A percentile compares a stretch with the other conserved stretches of the same genome.
These are phyloP conservation scores for Coemansia sp. DNA, from an alignment of 192 early-diverging fungal species.

Conservation along the genomic window DNA sequence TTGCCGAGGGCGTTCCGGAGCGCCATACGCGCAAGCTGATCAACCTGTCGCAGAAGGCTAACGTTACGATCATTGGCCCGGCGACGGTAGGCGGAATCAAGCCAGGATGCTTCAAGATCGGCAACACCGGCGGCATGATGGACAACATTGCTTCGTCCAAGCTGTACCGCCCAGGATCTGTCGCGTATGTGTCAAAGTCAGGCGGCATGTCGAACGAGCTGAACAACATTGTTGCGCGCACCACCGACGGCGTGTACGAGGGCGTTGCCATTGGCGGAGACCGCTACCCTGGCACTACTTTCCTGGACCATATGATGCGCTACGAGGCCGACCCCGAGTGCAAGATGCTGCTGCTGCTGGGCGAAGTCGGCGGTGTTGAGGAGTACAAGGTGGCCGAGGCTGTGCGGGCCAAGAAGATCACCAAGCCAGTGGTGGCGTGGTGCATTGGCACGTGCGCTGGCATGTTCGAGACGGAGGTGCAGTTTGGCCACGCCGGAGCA, in stretches of 20 bases:
- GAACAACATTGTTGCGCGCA: conserved; percentile 98
- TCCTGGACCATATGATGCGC: conserved; percentile 96
- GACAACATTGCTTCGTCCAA: conserved; percentile 98
- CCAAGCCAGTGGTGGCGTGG: conserved; percentile 99
- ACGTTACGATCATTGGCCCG: conserved; percentile 91
- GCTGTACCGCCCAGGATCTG: conserved; percentile 93
- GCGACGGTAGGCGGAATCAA: conserved; percentile 99
- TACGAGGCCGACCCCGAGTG: conserved; percentile 89
- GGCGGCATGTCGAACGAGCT: conserved; percentile 99
- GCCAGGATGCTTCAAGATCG: conserved; percentile 99
- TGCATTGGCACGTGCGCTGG: conserved; percentile 99
- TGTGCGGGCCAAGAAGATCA: conserved; percentile 81
- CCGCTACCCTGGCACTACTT: conserved; percentile 96
- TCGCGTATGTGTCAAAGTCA: conserved; percentile 97
- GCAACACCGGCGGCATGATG: conserved; percentile 99
- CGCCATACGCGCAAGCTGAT: conserved; percentile 90
- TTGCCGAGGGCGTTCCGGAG: conserved; percentile 99
- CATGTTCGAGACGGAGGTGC: conserved; percentile 98
- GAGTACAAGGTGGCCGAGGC: conserved; percentile 95
- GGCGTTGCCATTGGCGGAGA: conserved; percentile 99
- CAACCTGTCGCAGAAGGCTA: conserved; percentile 71
- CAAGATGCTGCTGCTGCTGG: conserved; percentile 93
- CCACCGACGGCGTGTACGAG: conserved; percentile 97
- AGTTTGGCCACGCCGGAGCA: conserved; percentile 98
- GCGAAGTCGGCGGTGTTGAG: conserved; percentile 98